phyloP scores from a whole-genome alignment of 208 protist species.

The Trypanosoma caninum region DNA sequence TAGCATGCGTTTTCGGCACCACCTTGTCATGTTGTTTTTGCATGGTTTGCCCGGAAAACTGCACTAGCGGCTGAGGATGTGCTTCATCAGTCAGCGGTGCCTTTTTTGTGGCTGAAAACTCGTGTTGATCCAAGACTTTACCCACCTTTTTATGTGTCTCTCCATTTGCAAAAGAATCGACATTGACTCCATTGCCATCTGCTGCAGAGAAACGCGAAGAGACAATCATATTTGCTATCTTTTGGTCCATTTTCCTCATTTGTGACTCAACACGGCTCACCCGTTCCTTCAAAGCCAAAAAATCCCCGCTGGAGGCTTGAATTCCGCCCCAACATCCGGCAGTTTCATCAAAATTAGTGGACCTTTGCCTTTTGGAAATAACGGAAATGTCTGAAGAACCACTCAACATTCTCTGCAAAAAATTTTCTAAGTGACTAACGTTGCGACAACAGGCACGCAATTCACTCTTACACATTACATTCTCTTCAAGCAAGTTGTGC shows the following conservation, averaged over 20 bases:
- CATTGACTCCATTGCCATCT: not conserved
- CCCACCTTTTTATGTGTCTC: too few species aligned
- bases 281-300: conserved; percentile 39
- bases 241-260: conserved; percentile 35
- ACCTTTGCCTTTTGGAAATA: not conserved
- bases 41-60: too few species aligned
- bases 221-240: conserved; percentile 33
- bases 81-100: too few species aligned
- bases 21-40: too few species aligned
- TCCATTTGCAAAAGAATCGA: too few species aligned
- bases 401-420: conserved; percentile 23
- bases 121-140: too few species aligned
- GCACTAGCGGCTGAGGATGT: too few species aligned
- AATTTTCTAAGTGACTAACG: conserved; percentile 73
- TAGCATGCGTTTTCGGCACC: too few species aligned
- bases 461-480: conserved; percentile 37
- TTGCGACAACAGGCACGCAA: conserved; percentile 60
- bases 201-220: conserved; percentile 10
- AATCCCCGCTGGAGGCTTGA: conserved; percentile 21
- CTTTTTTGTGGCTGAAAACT: too few species aligned
- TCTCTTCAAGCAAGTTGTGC: conserved; percentile 50
- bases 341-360: not conserved
- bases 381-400: not conserved
- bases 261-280: conserved; percentile 29
- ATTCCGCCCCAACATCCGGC: not conserved